Base-by-base conservation (phyloP, 2,329 filamentous ascomycete species). In the Fusarium agapanthi region DNA sequence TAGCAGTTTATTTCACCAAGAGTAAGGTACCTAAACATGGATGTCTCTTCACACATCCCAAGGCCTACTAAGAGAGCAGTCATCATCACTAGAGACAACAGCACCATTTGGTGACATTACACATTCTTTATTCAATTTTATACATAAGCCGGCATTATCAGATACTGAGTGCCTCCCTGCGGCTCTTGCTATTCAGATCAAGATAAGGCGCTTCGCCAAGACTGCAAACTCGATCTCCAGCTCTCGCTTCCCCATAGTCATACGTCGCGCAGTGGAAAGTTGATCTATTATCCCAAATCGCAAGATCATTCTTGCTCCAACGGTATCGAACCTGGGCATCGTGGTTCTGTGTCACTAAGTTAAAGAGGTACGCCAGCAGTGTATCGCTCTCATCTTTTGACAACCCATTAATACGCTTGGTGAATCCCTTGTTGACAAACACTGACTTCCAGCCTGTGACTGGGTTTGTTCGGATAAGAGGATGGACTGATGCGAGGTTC, bases 281-380 rank as follows among this genome's bases (percentile, higher is more conserved):
- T 35, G 80, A 85, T 56, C 85, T 80, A 75, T 92, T 92, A 76
- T 93, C 90, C 91, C 91, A 93, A 71, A 92, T 90, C 4, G 89
- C 87, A 9, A 86, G 76, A 72, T 89, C 86, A 62, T 88, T 87
- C 75, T 84, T 81, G 59, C 80, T 81, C 87, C 87, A 89, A 58
- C 83, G 82, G 74, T 86, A 88, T 8, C 88, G 82, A 14, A 89
- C 87, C 74, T 89, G 88, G 1, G 85, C 82, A 73, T 90, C 88
- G 67, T 89, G 87, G 74, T 90, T 90, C 75, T 88, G 81, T 11
- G 84, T 83, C 16, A 87, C 81, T 16, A 88, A 75, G 65, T 84
- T 83, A 70, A 86, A 83, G 47, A 86, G 81, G 67, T 87, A 87
- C 20, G 76, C 73, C 7, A 88, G 82, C n/a, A 88, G 78, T 32